Evolutionary conservation across 768 basidiomycete species (phyloP), one percentile per base, ranked within the genome.

Genomic region (Xerocomus brunneocitrinus): DNA sequence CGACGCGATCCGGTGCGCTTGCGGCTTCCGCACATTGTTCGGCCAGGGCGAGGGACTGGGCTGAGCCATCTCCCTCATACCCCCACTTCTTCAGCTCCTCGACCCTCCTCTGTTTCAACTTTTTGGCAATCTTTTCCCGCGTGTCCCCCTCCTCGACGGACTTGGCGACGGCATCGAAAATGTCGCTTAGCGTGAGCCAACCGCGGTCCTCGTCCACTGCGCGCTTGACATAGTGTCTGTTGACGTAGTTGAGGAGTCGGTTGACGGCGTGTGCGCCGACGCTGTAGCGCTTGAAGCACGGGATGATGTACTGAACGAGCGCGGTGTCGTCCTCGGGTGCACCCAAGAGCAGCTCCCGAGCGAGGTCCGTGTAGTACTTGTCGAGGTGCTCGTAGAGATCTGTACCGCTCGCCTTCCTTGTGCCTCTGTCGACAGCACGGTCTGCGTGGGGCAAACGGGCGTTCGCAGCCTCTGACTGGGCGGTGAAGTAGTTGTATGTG

Each of bases 141-240:
- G 79, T 76, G 59, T 80, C 80, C 38, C 70, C 72, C 49, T 81
- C 76, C 43, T 71, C 69, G 45, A 79, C 71, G 22, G 75, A 75
- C 60, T 77, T 80, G 47, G 81, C 78, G 49, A 83, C 78, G 25
- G 79, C 78, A 62, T 84, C 79, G 55, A 88, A 67, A 14, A 85
- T 76, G 63, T 89, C 87, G 48, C 73, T 74, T 40, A 89, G 71
- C 30, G 83, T 79, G 39, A 89, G 74, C 88, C 88, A 90, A 39
- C 88, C 87, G 58, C 76, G 80, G 69, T 88, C 88, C 67, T 90
- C 87, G 67, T 90, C 87, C 14, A 85, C 74, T 42, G 84, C 85
- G 27, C 87, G 83, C 64, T 85, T 85, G 57, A 90, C 84, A 64
- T 85, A 85, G 67, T 87, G 85, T 35, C 81, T 71, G 62, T 82